Evolutionary conservation across 1,139 yeast genomes (phyloP), one percentile per base, ranked within the genome.

Genomic region (Pichia sp.): DNA sequence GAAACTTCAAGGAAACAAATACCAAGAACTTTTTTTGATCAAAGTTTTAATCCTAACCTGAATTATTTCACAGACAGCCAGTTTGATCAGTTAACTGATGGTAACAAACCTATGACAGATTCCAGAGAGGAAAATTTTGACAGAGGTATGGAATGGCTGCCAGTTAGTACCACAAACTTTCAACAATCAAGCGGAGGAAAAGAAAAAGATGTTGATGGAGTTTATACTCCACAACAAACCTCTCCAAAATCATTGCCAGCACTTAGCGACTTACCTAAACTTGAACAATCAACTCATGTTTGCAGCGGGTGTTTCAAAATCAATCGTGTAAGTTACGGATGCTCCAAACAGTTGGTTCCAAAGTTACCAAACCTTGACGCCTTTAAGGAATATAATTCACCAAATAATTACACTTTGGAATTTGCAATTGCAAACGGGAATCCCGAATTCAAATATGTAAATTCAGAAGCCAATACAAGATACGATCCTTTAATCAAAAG

Each of bases 401-500:
- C 44, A 8, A 44, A 44, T 26, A 37, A 33, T 1, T 44, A 44
- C 18, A 26, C 33, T n/a, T 15, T 44, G 10, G 40, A 39, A 9
- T 44, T 19, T 32, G 45, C 40, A 9, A 23, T 10, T n/a, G 15
- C 28, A n/a, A 26, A 39, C 25, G 47, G 45, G 1, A 36, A 24
- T 31, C 28, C 31, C 18, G 11, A 28, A 1, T 44, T 21, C 34
- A 28, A 22, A 3, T 44, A 41, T 17, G 3, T 41, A 6, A 28
- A 26, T n/a, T 36, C 45, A 1, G 45, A 39, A 28, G 40, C 32
- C 4, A 39, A 31, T 11, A 39, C 26, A 9, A 12, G 19, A 2
- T 44, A 44, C 31, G 47, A 44, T 17, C 47, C 47, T 11, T 5
- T 19, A 11, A 39, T 44, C 5, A 44, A 44, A 28, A n/a, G 47